Evolutionary conservation across 2,329 filamentous ascomycete species (phyloP).

Genomic region (Lizonia empirigonia): DNA sequence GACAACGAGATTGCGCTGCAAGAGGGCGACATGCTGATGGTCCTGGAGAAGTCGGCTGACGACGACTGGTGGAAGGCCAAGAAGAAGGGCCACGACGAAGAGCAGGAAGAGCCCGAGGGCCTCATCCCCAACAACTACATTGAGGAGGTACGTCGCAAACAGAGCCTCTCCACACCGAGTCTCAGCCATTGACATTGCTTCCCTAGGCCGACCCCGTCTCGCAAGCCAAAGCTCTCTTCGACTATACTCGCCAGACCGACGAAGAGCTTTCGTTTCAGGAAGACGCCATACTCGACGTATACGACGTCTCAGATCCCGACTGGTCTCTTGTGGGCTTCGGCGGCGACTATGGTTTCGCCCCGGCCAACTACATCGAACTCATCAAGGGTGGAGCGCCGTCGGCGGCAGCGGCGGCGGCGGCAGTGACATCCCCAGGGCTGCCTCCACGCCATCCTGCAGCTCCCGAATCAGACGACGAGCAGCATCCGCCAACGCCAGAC

Average conservation of each 20-base stretch:
- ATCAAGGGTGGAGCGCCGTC: slow-evolving; percentile 53
- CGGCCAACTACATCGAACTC: slow-evolving; percentile 92
- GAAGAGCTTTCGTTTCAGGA: slow-evolving; percentile 97
- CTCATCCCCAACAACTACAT: slow-evolving; percentile 95
- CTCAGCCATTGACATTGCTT: slow-evolving; percentile 10
- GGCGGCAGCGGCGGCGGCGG: slow-evolving; percentile 12
- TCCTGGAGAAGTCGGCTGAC: slow-evolving; percentile 76
- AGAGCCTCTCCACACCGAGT: not conserved
- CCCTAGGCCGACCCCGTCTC: slow-evolving; percentile 67
- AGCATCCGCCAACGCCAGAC: slow-evolving; percentile 51
- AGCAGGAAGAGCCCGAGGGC: slow-evolving; percentile 89
- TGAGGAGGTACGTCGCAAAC: slow-evolving; percentile 73
- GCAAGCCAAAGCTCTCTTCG: slow-evolving; percentile 91
- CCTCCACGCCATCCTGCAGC: slow-evolving; percentile 49
- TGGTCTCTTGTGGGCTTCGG: slow-evolving; percentile 92
- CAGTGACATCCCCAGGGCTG: slow-evolving; percentile 54
- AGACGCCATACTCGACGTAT: slow-evolving; percentile 81
- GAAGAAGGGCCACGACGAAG: slow-evolving; percentile 77
- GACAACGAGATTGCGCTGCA: slow-evolving; percentile 82
- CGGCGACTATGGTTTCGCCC: slow-evolving; percentile 90
- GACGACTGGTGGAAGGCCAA: slow-evolving; percentile 97
- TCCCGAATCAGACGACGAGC: slow-evolving; percentile 53
- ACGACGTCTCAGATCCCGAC: slow-evolving; percentile 89
- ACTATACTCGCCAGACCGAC: slow-evolving; percentile 95
- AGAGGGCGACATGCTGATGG: slow-evolving; percentile 87